These are phyloP conservation scores for Fusarium devonianum DNA, from an alignment of 2,329 filamentous ascomycete species.

Conservation along the genomic window DNA sequence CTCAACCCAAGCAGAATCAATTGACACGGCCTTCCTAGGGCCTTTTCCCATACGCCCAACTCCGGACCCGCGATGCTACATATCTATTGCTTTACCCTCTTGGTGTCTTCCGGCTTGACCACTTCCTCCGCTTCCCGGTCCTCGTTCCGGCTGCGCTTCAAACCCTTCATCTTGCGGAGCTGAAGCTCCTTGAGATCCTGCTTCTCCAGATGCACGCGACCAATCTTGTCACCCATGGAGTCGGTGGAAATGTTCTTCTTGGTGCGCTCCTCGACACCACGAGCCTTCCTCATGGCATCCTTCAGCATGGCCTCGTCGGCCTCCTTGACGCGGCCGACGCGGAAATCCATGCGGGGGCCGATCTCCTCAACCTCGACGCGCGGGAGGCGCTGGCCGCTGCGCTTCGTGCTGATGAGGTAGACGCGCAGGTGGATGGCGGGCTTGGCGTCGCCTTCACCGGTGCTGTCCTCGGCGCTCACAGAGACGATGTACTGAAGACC, in stretches of 20 bases:
- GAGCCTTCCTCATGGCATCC: slow-evolving; percentile 87
- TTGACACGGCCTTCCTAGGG: slow-evolving; percentile 37
- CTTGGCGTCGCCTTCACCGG: slow-evolving; percentile 55
- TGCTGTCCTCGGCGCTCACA: slow-evolving; percentile 75
- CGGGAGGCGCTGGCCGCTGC: slow-evolving; percentile 84
- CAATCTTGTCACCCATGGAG: slow-evolving; percentile 93
- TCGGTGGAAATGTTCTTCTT: slow-evolving; percentile 98
- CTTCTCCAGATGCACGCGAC: slow-evolving; percentile 87
- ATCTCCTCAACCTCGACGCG: slow-evolving; percentile 95
- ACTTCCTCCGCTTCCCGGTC: slow-evolving; percentile 58
- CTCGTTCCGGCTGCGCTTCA: slow-evolving; percentile 81
- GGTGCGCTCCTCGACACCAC: slow-evolving; percentile 74
- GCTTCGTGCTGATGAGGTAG: slow-evolving; percentile 87
- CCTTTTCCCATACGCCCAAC: slow-evolving; percentile 46
- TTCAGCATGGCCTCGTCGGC: slow-evolving; percentile 83
- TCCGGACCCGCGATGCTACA: slow-evolving; percentile 37
- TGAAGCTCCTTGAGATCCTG: slow-evolving; percentile 89
- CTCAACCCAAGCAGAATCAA: slow-evolving; percentile 36
- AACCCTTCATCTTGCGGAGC: slow-evolving; percentile 98
- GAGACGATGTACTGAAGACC: slow-evolving; percentile 91
- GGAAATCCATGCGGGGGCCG: slow-evolving; percentile 91
- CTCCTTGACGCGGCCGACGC: slow-evolving; percentile 80
- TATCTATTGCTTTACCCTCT: slow-evolving; percentile 47
- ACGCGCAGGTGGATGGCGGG: slow-evolving; percentile 73
- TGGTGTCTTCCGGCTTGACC: slow-evolving; percentile 50